Evolutionary conservation across 139 green algal species (phyloP), one percentile per base, ranked within the genome.

Genomic region (Monoraphidium neglectum): DNA sequence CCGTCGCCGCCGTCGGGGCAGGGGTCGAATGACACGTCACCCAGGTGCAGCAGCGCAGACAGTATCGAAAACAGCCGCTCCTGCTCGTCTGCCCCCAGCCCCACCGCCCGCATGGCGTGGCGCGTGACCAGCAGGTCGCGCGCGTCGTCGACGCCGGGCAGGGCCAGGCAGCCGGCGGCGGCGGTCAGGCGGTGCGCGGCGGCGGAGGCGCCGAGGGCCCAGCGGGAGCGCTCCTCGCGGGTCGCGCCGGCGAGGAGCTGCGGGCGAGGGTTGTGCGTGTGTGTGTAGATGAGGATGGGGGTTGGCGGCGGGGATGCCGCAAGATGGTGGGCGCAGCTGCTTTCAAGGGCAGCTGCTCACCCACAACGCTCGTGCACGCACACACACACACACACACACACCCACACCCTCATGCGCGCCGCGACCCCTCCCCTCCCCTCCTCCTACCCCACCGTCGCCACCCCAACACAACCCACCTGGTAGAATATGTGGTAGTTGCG

Each of bases 401-500:
- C 51, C 51, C 51, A 59, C 21, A 21, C 51, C 51, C 16, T 59
- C 51, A 59, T 16, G 16, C 51, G 16, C n/a, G 56, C 56, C 56
- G 26, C 56, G 26, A 10, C 56, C n/a, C 56, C 26, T 15, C 5
- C 56, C 56, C 56, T 30, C 26, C 56, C 5, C 8, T 10, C n/a
- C 26, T 8, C 56, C 56, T 18, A 36, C 10, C 56, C 56, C 12
- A 5, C 26, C 56, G 18, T 8, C n/a, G 10, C 12, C 56, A 30
- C 12, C 26, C n/a, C 56, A 64, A 10, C 16, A 59, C 56, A 12
- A 33, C 56, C 4, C 49, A 79, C 73, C 73, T 99, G 96, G 80
- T 99, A 99, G 86, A 99, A 99, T 72, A 96, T 90, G 78, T 99
- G 96, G 85, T 98, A 99, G 79, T 97, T 98, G 53, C 96, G 87